A percentile compares a stretch with the other conserved stretches of the same genome.
Conservation (phyloP, 2,329 filamentous ascomycete genomes). For the Sphaerulina musiva region DNA sequence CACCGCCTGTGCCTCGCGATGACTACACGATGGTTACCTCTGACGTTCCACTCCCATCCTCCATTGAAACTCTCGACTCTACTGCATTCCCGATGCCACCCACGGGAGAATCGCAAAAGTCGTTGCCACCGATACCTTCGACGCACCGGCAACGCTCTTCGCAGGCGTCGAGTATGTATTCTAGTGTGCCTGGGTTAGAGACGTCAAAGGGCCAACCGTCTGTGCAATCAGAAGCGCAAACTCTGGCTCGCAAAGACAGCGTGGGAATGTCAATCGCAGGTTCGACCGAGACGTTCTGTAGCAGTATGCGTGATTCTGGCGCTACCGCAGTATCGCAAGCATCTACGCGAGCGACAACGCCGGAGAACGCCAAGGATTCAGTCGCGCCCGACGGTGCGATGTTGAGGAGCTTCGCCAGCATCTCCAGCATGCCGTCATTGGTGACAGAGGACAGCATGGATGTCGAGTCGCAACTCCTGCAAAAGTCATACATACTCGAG, state of each 20-base stretch:
- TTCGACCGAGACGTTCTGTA: slow-evolving; percentile 71
- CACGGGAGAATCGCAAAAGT: slow-evolving; percentile 5
- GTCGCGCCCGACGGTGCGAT: slow-evolving; percentile 48
- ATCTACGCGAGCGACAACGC: slow-evolving; percentile 83
- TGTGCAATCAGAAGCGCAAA: slow-evolving; percentile 12
- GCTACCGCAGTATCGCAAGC: slow-evolving; percentile 71
- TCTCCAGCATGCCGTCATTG: slow-evolving; percentile 55
- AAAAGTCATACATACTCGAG: slow-evolving; percentile 86
- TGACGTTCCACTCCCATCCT: slow-evolving; percentile 2
- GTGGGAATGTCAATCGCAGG: slow-evolving; percentile 69
- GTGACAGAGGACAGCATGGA: slow-evolving; percentile 72
- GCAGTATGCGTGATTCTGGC: slow-evolving; percentile 68
- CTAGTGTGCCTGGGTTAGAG: slow-evolving; percentile 6
- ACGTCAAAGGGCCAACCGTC: slow-evolving; percentile 14
- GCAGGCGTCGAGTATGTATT: slow-evolving; percentile 11
- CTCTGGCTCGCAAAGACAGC: slow-evolving; percentile 52
- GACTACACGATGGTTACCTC: background rate
- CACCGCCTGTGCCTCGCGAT: slow-evolving; percentile 7
- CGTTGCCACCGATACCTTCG: slow-evolving; percentile 11
- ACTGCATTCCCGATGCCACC: slow-evolving; percentile 8
- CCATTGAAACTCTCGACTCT: slow-evolving; percentile 10
- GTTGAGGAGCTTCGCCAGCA: slow-evolving; percentile 57
- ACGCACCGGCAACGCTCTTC: slow-evolving; percentile 14
- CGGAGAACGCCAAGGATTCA: slow-evolving; percentile 55
- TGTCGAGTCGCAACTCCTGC: slow-evolving; percentile 75